Evolutionary conservation across 768 basidiomycete species (phyloP).

Genomic region (Lactifluus volemus): DNA sequence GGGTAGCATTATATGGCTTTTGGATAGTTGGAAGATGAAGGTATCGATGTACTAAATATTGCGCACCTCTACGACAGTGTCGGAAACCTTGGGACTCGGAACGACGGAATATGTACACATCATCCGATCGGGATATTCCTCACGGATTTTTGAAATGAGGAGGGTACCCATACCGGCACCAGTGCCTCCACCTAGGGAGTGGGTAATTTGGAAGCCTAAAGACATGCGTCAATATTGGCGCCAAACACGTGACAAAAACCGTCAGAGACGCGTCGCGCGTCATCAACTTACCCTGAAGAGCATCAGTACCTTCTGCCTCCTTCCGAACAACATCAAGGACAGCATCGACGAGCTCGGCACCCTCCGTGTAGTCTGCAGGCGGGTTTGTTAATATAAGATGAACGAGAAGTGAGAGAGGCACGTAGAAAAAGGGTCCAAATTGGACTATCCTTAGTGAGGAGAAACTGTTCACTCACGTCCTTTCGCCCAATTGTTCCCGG

Average conservation of each 20-base stretch:
- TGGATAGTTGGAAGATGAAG: not conserved
- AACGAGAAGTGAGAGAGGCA: conserved; percentile 19
- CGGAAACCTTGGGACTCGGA: conserved; percentile 94
- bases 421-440: conserved; percentile 4
- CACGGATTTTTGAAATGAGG: conserved; percentile 96
- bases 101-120: conserved; percentile 99
- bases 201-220: conserved; percentile 95
- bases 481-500: conserved; percentile 99
- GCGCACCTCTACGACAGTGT: conserved; percentile 89
- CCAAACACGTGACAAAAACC: conserved; percentile 17
- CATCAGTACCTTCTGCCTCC: conserved; percentile 97
- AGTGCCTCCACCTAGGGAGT: conserved; percentile 98
- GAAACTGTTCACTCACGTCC: conserved; percentile 63
- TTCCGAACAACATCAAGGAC: conserved; percentile 98
- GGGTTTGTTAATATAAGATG: conserved; percentile 13
- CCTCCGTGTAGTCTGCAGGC: conserved; percentile 74
- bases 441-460: not conserved
- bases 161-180: conserved; percentile 99
- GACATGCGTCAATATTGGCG: not conserved
- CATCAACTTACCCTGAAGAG: conserved; percentile 81
- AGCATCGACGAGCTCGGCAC: conserved; percentile 96
- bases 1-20: conserved; percentile 96
- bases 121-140: conserved; percentile 99
- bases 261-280: not conserved
- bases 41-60: not conserved